A percentile compares a stretch with the other conserved stretches of the same genome.
These are phyloP conservation scores for Alternaria ethzedia DNA, from an alignment of 2,329 filamentous ascomycete species.

Conservation along the genomic window DNA sequence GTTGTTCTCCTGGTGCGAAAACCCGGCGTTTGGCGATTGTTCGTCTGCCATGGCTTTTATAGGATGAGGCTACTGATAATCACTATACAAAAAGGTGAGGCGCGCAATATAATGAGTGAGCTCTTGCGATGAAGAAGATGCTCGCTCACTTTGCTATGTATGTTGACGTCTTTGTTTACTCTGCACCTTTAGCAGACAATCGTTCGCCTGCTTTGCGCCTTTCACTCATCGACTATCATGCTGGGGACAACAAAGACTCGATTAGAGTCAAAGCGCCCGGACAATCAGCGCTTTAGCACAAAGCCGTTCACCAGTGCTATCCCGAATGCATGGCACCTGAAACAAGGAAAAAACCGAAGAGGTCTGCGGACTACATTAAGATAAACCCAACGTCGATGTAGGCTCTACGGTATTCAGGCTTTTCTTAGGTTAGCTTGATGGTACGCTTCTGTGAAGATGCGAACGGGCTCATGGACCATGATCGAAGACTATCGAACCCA, in stretches of 20 bases:
- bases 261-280: accelerated
- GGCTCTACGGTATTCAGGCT: no score
- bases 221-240: neutral
- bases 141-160: neutral
- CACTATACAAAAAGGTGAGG: accelerated
- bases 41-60: neutral
- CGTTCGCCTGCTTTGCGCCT: neutral
- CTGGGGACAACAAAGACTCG: neutral
- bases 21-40: neutral
- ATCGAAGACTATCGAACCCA: no score
- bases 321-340: no score
- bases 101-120: accelerated
- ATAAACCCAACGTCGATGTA: no score
- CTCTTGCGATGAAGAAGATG: neutral
- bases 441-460: no score
- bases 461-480: no score
- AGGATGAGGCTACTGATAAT: neutral
- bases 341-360: no score
- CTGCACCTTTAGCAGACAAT: neutral
- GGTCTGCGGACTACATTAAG: no score
- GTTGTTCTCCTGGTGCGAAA: neutral
- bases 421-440: no score
- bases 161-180: neutral
- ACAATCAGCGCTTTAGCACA: neutral
- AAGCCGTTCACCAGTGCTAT: neutral